Percentiles rank a stretch among this genome's conserved stretches.
These are phyloP conservation scores for Saccharomycopsis fibuligera DNA, from an alignment of 805 yeast species.

Conservation along the genomic window DNA sequence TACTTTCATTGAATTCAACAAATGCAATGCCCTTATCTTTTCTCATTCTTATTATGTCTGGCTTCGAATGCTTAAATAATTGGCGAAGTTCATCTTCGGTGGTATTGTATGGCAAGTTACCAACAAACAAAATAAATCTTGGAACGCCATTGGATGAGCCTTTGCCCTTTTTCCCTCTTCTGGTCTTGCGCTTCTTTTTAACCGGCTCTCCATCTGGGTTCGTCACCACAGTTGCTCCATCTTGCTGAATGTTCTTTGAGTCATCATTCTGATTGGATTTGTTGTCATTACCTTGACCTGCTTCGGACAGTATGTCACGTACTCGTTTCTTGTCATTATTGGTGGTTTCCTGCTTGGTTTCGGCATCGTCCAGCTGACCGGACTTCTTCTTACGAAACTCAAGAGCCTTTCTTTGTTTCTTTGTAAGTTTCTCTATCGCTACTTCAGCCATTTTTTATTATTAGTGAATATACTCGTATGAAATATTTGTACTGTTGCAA, in stretches of 20 bases:
- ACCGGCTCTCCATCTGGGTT: slow-evolving; percentile 30
- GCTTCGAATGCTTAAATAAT: slow-evolving; percentile 70
- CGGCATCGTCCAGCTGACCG: slow-evolving; percentile 33
- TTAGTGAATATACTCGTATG: neutral
- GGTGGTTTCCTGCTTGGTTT: slow-evolving; percentile 31
- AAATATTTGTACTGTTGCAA: neutral
- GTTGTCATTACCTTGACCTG: slow-evolving; percentile 24
- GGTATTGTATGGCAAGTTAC: slow-evolving; percentile 75
- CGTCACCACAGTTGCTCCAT: slow-evolving; percentile 23
- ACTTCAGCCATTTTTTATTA: slow-evolving; percentile 19
- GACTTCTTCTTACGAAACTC: slow-evolving; percentile 41
- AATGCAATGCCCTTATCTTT: slow-evolving; percentile 88
- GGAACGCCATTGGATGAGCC: slow-evolving; percentile 44
- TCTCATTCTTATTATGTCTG: slow-evolving; percentile 73
- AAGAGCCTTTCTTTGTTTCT: slow-evolving; percentile 59
- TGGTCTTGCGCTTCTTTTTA: slow-evolving; percentile 64
- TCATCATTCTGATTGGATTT: slow-evolving; percentile 25
- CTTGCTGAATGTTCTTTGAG: slow-evolving; percentile 21
- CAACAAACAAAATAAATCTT: slow-evolving; percentile 80
- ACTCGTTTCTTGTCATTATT: slow-evolving; percentile 29
- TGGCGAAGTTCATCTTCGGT: slow-evolving; percentile 53
- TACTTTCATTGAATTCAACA: slow-evolving; percentile 52
- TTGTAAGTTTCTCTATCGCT: slow-evolving; percentile 43
- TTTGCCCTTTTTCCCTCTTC: slow-evolving; percentile 71
- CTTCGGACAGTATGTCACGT: slow-evolving; percentile 15